A percentile compares a stretch with the other conserved stretches of the same genome.
phyloP scores from a whole-genome alignment of 2,329 filamentous ascomycete genomes.

The Pseudopyrenochaeta lycopersici region DNA sequence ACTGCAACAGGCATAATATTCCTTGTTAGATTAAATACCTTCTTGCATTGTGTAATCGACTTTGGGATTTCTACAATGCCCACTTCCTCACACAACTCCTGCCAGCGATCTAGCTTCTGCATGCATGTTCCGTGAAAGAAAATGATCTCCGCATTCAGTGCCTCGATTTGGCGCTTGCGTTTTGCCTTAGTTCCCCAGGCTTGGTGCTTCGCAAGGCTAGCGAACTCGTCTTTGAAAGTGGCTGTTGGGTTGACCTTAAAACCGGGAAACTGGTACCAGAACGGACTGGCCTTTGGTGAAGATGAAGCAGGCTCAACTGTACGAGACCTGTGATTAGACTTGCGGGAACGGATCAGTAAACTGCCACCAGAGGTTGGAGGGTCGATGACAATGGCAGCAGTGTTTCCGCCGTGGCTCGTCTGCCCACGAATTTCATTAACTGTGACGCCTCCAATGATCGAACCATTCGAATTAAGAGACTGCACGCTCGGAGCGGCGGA shows the following conservation, averaged over 20 bases:
- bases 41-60: slow-evolving; percentile 37
- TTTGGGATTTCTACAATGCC: slow-evolving; percentile 22
- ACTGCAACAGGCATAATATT: background rate
- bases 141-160: slow-evolving; percentile 29
- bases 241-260: slow-evolving; percentile 25
- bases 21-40: slow-evolving; percentile 20
- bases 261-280: slow-evolving; percentile 23
- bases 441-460: slow-evolving; percentile 9
- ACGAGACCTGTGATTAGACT: background rate
- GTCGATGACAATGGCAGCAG: background rate
- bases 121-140: slow-evolving; percentile 25
- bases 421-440: background rate
- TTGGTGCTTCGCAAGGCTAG: slow-evolving; percentile 22
- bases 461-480: slow-evolving; percentile 18
- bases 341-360: background rate
- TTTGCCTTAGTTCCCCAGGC: slow-evolving; percentile 9
- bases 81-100: slow-evolving; percentile 36
- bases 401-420: background rate
- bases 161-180: slow-evolving; percentile 7
- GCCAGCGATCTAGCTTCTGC: slow-evolving; percentile 30
- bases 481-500: slow-evolving; percentile 19
- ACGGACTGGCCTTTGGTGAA: slow-evolving; percentile 14
- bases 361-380: background rate
- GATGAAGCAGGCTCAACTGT: background rate
- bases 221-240: slow-evolving; percentile 28